Base-by-base conservation (phyloP, 345 rosid genomes). In the Populus alba region DNA sequence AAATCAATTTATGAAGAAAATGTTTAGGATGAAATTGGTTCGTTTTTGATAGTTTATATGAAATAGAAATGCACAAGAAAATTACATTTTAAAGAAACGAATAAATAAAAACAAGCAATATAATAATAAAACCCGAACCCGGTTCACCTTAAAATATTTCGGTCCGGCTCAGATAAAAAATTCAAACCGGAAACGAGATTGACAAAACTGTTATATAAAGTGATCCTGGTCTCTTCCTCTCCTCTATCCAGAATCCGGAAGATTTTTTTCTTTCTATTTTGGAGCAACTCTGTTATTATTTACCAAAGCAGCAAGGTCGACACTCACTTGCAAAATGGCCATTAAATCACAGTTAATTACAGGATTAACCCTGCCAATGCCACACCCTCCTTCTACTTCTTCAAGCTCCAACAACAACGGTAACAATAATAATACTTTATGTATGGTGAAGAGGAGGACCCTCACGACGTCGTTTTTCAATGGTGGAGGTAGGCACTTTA, bases 401-500 rank as follows among this genome's bases (percentile, higher is more conserved):
- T 81, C 91, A 7, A 43, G 77, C 82, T 75, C 89, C 31, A 59
- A 18, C 18, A 45, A 18, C 53, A 17, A 12, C 51, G 61, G 12
- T 31, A 53, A 74, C 66, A 77, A 43, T 66, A 85, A 70, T 59
- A 71, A 66, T 37, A 85, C 84, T 79, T 23, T 23, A 25, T 79
- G 72, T 59, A 18, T 81, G 66, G 77, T 77, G 66, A 84, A 75
- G 79, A 81, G 70, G 12, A 87, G 88, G 17, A 72, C 35, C 22
- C 88, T 87, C 72, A 62, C 73, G 45, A 80, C 88, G 17, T 68
- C 87, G 35, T 86, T 88, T 76, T 70, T 90, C 75, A 85, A 78
- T 74, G 87, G 83, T 12, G 89, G 89, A 82, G 88, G 91, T 88
- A 72, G 22, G 29, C 20, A 57, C 23, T 23, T 25, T 69, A 3